These are phyloP conservation scores for Tillandsia fasciculata DNA, from an alignment of 176 grass and related monocot genomes.

Conservation along the genomic window DNA sequence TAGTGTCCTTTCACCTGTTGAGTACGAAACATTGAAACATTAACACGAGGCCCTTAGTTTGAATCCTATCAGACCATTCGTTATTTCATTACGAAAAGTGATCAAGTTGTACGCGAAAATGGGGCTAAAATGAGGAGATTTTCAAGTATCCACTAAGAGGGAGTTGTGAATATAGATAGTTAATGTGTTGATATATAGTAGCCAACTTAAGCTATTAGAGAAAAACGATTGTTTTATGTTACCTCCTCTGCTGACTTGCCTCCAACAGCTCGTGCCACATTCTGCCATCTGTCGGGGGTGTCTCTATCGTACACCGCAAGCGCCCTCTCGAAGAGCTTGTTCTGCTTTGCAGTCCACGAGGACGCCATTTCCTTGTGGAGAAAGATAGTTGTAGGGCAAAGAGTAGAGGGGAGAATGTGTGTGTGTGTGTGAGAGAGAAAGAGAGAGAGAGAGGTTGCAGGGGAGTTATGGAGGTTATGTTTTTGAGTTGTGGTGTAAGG, in stretches of 20 bases:
- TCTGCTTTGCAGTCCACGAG: slow-evolving; percentile 34
- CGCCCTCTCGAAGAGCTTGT: slow-evolving; percentile 44
- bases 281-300: slow-evolving; percentile 46
- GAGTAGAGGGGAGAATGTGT: neutral
- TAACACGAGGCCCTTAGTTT: too few relatives aligned
- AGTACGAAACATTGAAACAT: too few relatives aligned
- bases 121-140: too few relatives aligned
- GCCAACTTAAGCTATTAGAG: too few relatives aligned
- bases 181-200: too few relatives aligned
- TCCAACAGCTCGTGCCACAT: slow-evolving; percentile 34
- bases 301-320: slow-evolving; percentile 34
- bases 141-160: too few relatives aligned
- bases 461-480: slow-evolving; percentile 6
- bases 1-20: slow-evolving; percentile 17
- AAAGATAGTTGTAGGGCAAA: slow-evolving; percentile 17
- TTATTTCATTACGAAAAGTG: too few relatives aligned
- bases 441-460: neutral
- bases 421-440: neutral
- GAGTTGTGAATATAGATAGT: too few relatives aligned
- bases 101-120: too few relatives aligned
- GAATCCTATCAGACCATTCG: too few relatives aligned
- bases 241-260: slow-evolving; percentile 25
- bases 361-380: slow-evolving; percentile 24
- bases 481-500: slow-evolving; percentile 30
- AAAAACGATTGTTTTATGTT: too few relatives aligned